These are phyloP conservation scores for Plantago rigida DNA, from an alignment of 305 asterid species.

Conservation along the genomic window DNA sequence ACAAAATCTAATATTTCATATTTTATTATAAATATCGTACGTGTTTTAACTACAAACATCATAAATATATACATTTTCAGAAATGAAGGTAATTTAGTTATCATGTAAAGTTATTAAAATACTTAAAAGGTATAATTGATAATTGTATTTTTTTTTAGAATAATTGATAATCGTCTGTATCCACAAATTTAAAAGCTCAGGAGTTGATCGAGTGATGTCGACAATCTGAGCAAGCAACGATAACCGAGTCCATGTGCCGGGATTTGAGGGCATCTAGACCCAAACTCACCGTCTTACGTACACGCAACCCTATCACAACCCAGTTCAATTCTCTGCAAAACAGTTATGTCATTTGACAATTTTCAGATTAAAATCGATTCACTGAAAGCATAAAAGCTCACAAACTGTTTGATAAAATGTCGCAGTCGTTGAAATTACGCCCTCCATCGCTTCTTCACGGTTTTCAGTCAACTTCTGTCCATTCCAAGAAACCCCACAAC, in stretches of 20 bases:
- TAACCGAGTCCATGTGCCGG: background rate
- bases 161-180: too few relatives aligned
- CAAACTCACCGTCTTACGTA: background rate
- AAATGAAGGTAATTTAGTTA: too few relatives aligned
- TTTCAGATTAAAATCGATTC: too few relatives aligned
- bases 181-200: too few relatives aligned
- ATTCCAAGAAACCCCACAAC: constrained; percentile 8
- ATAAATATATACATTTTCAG: too few relatives aligned
- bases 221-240: background rate
- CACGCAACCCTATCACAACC: background rate
- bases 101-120: too few relatives aligned
- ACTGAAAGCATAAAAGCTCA: background rate
- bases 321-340: background rate
- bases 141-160: too few relatives aligned
- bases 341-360: background rate
- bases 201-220: too few relatives aligned
- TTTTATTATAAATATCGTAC: too few relatives aligned
- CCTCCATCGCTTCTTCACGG: constrained; percentile 7
- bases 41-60: too few relatives aligned
- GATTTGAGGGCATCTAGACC: background rate
- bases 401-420: constrained; percentile 21
- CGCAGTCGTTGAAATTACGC: constrained; percentile 11
- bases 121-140: too few relatives aligned
- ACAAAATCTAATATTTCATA: too few relatives aligned
- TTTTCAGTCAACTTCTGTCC: background rate